phyloP scores from a whole-genome alignment of 495 filamentous ascomycete genomes.

The Cryomyces minteri region DNA sequence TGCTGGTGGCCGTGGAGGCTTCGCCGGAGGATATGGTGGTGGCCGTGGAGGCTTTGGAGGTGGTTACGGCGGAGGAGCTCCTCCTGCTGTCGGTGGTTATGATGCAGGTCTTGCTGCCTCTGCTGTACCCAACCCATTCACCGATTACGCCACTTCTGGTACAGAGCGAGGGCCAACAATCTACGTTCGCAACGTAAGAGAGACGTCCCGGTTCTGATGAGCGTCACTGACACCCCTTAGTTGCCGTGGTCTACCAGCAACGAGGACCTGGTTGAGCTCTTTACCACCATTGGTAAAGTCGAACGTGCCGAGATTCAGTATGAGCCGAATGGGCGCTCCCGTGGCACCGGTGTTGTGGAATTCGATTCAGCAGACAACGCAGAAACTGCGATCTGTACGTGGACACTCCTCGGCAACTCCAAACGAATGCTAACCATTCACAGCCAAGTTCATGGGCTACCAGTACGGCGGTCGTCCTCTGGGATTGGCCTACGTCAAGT shows the following conservation, averaged over 20 bases:
- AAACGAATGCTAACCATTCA: constrained; percentile 3
- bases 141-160: constrained; percentile 77
- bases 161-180: constrained; percentile 70
- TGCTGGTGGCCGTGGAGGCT: constrained; percentile 26
- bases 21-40: constrained; percentile 26
- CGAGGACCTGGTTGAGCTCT: constrained; percentile 87
- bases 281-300: constrained; percentile 95
- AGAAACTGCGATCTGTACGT: constrained; percentile 70
- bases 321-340: constrained; percentile 86
- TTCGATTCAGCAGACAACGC: constrained; percentile 72
- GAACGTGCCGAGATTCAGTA: constrained; percentile 98
- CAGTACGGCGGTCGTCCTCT: constrained; percentile 93
- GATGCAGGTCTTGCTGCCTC: constrained; percentile 24
- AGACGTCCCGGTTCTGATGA: background rate
- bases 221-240: constrained; percentile 26
- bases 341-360: constrained; percentile 86
- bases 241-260: constrained; percentile 98
- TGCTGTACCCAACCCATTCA: constrained; percentile 79
- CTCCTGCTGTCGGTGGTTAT: constrained; percentile 17
- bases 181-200: constrained; percentile 90
- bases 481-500: constrained; percentile 81
- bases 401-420: background rate
- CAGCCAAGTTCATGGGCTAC: constrained; percentile 90
- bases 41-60: constrained; percentile 20
- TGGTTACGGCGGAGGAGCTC: constrained; percentile 18